Conservation (phyloP, 768 basidiomycete genomes). For the Peribolospora baueri region DNA sequence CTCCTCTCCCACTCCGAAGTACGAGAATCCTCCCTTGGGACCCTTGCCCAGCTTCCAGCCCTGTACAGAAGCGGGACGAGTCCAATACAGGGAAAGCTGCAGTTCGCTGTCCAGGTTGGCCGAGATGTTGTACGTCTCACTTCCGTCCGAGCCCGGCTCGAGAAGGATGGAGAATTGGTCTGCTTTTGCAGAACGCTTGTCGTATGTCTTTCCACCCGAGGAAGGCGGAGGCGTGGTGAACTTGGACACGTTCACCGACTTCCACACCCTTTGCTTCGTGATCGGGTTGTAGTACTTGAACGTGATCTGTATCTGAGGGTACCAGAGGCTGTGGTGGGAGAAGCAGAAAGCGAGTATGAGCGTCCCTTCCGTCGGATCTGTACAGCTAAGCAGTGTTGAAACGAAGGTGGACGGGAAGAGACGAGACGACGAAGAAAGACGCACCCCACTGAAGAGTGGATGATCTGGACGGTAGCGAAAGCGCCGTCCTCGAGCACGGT, state of each 20-base stretch:
- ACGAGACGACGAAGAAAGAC: conserved; percentile 16
- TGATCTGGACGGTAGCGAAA: conserved; percentile 30
- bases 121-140: conserved; percentile 54
- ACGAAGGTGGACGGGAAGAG: background rate
- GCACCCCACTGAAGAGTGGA: conserved; percentile 52
- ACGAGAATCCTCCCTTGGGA: conserved; percentile 63
- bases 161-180: conserved; percentile 58
- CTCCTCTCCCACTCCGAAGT: conserved; percentile 33
- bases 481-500: conserved; percentile 54
- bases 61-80: conserved; percentile 41
- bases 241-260: conserved; percentile 59
- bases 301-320: conserved; percentile 79
- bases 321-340: conserved; percentile 43
- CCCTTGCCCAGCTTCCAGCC: conserved; percentile 85
- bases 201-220: conserved; percentile 21
- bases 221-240: conserved; percentile 50
- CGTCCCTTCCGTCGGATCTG: background rate
- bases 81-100: conserved; percentile 50
- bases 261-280: conserved; percentile 53
- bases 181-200: conserved; percentile 65
- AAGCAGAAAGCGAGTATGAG: conserved; percentile 1
- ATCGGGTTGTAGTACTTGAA: conserved; percentile 66
- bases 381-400: background rate
- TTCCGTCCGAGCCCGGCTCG: conserved; percentile 29
- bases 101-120: conserved; percentile 58